These are phyloP conservation scores for Fusarium siculi DNA, from an alignment of 2,329 filamentous ascomycete species.

Conservation along the genomic window DNA sequence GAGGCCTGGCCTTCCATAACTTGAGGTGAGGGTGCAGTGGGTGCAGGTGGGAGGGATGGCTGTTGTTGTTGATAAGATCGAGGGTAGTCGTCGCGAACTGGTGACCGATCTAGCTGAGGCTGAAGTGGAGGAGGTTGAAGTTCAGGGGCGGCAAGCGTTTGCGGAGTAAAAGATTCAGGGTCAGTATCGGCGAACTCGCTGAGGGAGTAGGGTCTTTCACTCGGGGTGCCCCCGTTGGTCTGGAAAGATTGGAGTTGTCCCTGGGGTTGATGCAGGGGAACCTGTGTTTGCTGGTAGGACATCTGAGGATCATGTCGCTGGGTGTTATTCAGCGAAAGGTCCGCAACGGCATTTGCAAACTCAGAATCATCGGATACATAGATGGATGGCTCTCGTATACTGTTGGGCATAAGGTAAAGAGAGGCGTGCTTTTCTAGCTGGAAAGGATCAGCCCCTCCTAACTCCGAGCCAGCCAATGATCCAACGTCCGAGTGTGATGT, in stretches of 20 bases:
- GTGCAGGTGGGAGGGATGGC: slow-evolving; percentile 47
- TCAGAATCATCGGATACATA: slow-evolving; percentile 70
- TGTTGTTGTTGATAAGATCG: slow-evolving; percentile 27
- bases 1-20: slow-evolving; percentile 67
- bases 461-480: slow-evolving; percentile 66
- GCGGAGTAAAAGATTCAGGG: slow-evolving; percentile 50
- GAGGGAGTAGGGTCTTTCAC: slow-evolving; percentile 51
- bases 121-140: slow-evolving; percentile 36
- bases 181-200: slow-evolving; percentile 56
- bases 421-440: slow-evolving; percentile 72
- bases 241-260: slow-evolving; percentile 17
- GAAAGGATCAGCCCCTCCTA: slow-evolving; percentile 67
- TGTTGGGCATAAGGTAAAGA: slow-evolving; percentile 57
- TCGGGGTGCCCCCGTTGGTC: slow-evolving; percentile 26
- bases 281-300: slow-evolving; percentile 34
- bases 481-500: slow-evolving; percentile 69
- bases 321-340: slow-evolving; percentile 44
- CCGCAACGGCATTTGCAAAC: slow-evolving; percentile 53
- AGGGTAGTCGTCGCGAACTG: slow-evolving; percentile 25
- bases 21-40: slow-evolving; percentile 59
- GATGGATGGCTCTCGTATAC: slow-evolving; percentile 65
- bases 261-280: slow-evolving; percentile 22
- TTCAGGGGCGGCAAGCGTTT: slow-evolving; percentile 44
- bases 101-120: slow-evolving; percentile 37
- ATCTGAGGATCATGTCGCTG: slow-evolving; percentile 31